Base-by-base conservation (phyloP, 208 protist species). In the Trypanosoma mega region DNA sequence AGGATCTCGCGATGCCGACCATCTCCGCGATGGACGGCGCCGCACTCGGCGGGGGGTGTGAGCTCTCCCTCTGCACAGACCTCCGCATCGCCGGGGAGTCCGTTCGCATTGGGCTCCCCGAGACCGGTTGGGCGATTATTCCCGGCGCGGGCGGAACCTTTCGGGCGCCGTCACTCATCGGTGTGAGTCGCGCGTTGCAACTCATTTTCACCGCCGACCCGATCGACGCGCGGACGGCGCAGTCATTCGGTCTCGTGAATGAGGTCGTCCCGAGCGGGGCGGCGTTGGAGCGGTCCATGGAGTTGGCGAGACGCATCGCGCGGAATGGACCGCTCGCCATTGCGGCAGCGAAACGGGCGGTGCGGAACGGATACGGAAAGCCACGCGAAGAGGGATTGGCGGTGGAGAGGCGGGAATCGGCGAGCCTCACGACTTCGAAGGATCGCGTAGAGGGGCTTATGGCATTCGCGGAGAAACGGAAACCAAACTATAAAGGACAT, bases 101-200 rank as follows among this genome's bases (percentile, higher is more conserved):
- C 12, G 73, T 82, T 6, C 60, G 55, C 7, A 51, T 97, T 18
- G 91, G 88, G 20, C 63, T 98, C 21, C 85, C 90, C 0, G 94
- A 98, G 57, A 96, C 93, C 23, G 72, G 78, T 9, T 76, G 97
- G 3, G 94, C 80, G 14, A 96, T 97, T 27, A 97, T 98, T 41
- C 94, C 94, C 8, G 94, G 93, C 33, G 94, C 92, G 3, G 94
- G 94, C 39, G 93, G 94, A 23, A 97, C 94, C 14, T 79, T 89
- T 39, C 75, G 90, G 18, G 71, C 96, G 8, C 87, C 91, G 12
- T 56, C 74, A 26, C 59, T 90, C 12, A 74, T 98, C 31, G 95
- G 95, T 31, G 56, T 90, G n/a, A 72, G 76, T 39, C 56, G 65
- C 24, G 92, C 95, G 14, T 82, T 95, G 64, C 82, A 97, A 69